These are phyloP conservation scores for Phycomyces nitens DNA, from an alignment of 192 early-diverging fungal genomes.

Conservation along the genomic window DNA sequence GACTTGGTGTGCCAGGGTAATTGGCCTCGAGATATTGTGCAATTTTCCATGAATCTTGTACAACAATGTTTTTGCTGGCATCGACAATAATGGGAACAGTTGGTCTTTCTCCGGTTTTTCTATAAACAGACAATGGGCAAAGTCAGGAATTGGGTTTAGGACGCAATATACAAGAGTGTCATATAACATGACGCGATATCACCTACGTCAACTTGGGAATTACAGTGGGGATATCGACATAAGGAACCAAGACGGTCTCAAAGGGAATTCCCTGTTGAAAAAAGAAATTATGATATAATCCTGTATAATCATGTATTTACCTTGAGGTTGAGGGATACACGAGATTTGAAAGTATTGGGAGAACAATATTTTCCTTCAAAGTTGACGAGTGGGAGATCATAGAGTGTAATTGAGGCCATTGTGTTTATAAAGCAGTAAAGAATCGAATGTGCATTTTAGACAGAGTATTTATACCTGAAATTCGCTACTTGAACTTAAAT, in stretches of 20 bases:
- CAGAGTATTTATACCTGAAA: no score
- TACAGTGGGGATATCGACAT: conserved; percentile 1
- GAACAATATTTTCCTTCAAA: conserved; percentile 12
- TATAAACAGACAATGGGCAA: not conserved
- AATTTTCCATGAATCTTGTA: conserved; percentile 53
- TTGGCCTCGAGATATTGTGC: conserved; percentile 55
- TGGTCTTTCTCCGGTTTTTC: conserved; percentile 19
- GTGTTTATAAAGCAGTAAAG: not conserved
- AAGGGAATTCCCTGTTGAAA: conserved; percentile 15
- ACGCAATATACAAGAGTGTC: no score
- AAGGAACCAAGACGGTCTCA: conserved; percentile 22
- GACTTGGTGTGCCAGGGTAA: conserved; percentile 46
- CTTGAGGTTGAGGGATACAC: conserved; percentile 26
- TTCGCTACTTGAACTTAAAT: no score
- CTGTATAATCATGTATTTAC: conserved; percentile 4
- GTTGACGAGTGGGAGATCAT: conserved; percentile 11
- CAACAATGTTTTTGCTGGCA: conserved; percentile 16
- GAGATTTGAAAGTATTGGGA: conserved; percentile 24
- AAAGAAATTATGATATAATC: no score
- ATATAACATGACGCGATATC: no score
- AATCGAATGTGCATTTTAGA: no score
- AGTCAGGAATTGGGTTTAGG: no score
- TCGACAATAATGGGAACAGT: conserved; percentile 41
- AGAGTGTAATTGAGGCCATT: conserved; percentile 17
- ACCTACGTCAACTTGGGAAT: conserved; percentile 18